Base-by-base conservation (phyloP, 768 basidiomycete genomes). In the Multifurca ochricompacta region DNA sequence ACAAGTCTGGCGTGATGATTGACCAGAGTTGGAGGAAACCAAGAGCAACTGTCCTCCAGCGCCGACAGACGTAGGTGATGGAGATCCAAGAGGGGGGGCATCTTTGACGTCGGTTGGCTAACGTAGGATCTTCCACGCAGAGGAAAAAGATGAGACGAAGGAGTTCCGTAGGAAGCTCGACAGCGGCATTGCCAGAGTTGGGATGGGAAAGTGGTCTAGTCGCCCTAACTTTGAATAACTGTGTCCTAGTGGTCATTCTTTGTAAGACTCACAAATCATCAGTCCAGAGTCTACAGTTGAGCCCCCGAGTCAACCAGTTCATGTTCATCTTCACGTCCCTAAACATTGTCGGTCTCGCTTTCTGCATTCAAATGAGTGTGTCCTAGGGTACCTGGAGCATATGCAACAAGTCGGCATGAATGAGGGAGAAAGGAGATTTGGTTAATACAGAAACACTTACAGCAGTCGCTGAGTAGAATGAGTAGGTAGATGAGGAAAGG, bases 1-100 rank as follows among this genome's bases (percentile, higher is more conserved):
- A 40, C 18, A 51, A 23, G 21, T 51, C 30, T 40, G 49, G 31
- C n/a, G 49, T 51, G 19, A 51, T 40, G 7, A 39, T 42, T 16
- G 49, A 41, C 49, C 49, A 51, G 3, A 51, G 31, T 11, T 42
- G 28, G 31, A 31, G 49, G 30, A 51, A 51, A 31, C 5, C 7
- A 30, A 51, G 28, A 16, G 49, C 49, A 23, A 34, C 39, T 5
- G 39, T n/a, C 14, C 49, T 27, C 49, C 49, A 51, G 21, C 49
- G 49, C 31, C 49, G 49, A 42, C 49, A 51, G 1, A 51, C 40
- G 27, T 51, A 32, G 16, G 49, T 34, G 30, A 51, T 51, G 5
- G 49, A 25, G 6, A 42, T 18, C 49, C 49, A 51, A 16, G 27
- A n/a, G 16, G 49, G 49, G 21, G 39, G 40, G 23, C 36, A 31